Conservation (phyloP, 2,329 filamentous ascomycete species). For the Penicillium sp. region DNA sequence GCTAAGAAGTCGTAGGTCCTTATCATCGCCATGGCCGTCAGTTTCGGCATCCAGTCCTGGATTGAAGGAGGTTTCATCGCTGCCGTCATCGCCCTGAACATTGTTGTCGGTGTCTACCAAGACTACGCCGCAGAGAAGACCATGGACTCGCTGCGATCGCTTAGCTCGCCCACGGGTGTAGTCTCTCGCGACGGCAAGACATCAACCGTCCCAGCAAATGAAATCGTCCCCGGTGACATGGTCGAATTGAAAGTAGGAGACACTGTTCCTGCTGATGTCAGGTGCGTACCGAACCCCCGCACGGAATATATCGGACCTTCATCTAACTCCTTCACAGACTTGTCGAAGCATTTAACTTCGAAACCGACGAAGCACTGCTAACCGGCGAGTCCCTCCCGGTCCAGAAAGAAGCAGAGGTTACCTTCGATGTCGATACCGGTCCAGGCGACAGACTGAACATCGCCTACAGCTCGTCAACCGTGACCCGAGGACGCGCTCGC, state of each 20-base stretch:
- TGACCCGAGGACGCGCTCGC: conserved; percentile 52
- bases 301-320: not conserved
- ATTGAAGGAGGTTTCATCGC: conserved; percentile 54
- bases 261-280: conserved; percentile 54
- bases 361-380: conserved; percentile 60
- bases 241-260: conserved; percentile 51
- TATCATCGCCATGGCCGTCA: conserved; percentile 63
- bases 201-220: conserved; percentile 46
- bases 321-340: conserved; percentile 26
- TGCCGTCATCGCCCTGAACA: conserved; percentile 51
- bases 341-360: conserved; percentile 60
- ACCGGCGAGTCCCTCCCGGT: conserved; percentile 57
- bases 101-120: conserved; percentile 53
- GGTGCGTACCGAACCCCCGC: conserved; percentile 31
- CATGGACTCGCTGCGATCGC: conserved; percentile 50
- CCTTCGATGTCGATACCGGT: conserved; percentile 46
- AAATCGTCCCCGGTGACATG: conserved; percentile 57
- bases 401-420: conserved; percentile 41
- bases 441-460: conserved; percentile 55
- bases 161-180: conserved; percentile 51
- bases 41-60: conserved; percentile 49
- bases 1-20: conserved; percentile 51
- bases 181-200: conserved; percentile 52
- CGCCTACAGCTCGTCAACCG: conserved; percentile 54
- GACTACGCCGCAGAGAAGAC: conserved; percentile 56